Percentiles rank a stretch among this genome's conserved stretches.
These are phyloP conservation scores for Aspergillus fumigatiaffinis DNA, from an alignment of 2,329 filamentous ascomycete species.

Conservation along the genomic window DNA sequence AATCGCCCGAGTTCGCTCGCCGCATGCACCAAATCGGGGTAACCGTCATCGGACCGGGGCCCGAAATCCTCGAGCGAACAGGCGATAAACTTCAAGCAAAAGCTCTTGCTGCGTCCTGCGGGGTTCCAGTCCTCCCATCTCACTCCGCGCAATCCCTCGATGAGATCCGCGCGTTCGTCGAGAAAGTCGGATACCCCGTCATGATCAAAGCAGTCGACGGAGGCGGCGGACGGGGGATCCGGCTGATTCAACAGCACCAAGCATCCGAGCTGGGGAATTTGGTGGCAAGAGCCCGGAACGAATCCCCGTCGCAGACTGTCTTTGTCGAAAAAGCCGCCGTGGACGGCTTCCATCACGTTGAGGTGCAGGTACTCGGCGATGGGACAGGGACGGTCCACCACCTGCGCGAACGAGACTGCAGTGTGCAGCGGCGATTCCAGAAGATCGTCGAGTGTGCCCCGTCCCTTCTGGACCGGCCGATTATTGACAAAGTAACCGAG, in stretches of 20 bases:
- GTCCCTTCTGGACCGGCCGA: conserved; percentile 46
- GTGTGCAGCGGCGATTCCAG: conserved; percentile 58
- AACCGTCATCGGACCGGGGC: conserved; percentile 53
- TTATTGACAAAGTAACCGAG: conserved; percentile 50
- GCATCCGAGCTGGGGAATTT: conserved; percentile 42
- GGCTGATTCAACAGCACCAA: conserved; percentile 45
- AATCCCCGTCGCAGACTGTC: conserved; percentile 55
- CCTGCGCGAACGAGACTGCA: conserved; percentile 60
- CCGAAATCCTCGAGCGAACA: conserved; percentile 54
- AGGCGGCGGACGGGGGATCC: conserved; percentile 59
- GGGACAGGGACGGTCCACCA: conserved; percentile 48
- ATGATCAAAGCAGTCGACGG: conserved; percentile 65
- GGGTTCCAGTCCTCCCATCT: conserved; percentile 51
- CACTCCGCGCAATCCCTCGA: conserved; percentile 35
- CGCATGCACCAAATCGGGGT: conserved; percentile 47
- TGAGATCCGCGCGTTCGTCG: conserved; percentile 57
- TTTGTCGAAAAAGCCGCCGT: conserved; percentile 62
- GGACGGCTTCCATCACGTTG: conserved; percentile 58
- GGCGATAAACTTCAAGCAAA: conserved; percentile 56
- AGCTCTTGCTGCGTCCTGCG: conserved; percentile 48
- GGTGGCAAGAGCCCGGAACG: conserved; percentile 51
- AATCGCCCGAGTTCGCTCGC: conserved; percentile 49
- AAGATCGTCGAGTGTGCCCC: conserved; percentile 60
- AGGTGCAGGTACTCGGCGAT: conserved; percentile 59
- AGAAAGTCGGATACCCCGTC: conserved; percentile 48